A percentile compares a stretch with the other conserved stretches of the same genome.
Evolutionary conservation across 768 basidiomycete species (phyloP).

Genomic region (Lepiota brunneoincarnata): DNA sequence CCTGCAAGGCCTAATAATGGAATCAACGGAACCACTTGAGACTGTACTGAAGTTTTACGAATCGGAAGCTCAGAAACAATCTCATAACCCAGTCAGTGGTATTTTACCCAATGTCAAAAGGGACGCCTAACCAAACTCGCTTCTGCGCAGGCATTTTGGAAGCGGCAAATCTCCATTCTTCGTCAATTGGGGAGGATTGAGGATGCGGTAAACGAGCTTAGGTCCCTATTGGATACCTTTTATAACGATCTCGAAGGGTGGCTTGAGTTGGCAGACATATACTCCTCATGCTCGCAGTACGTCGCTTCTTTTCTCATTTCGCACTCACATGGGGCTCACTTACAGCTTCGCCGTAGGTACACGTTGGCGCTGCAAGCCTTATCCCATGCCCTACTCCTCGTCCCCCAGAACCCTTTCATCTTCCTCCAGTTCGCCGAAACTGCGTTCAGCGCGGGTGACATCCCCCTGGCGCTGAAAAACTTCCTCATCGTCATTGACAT

Average conservation of each 20-base stretch:
- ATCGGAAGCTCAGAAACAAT: conserved; percentile 58
- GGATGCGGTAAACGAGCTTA: conserved; percentile 68
- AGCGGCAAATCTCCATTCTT: conserved; percentile 76
- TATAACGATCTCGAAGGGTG: conserved; percentile 88
- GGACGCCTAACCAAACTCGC: neutral
- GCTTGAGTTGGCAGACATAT: conserved; percentile 82
- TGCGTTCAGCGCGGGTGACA: conserved; percentile 75
- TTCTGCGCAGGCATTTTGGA: conserved; percentile 60
- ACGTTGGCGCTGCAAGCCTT: conserved; percentile 68
- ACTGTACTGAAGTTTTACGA: conserved; percentile 64
- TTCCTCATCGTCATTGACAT: conserved; percentile 81
- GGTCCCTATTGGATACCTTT: conserved; percentile 76
- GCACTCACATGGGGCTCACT: neutral
- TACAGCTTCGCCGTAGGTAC: conserved; percentile 47
- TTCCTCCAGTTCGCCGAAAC: conserved; percentile 86
- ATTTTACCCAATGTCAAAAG: neutral
- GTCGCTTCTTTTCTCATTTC: conserved; percentile 22
- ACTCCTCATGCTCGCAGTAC: conserved; percentile 72
- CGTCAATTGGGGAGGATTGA: conserved; percentile 60
- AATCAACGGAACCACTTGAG: conserved; percentile 57
- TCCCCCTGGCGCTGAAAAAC: conserved; percentile 74
- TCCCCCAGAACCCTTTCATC: conserved; percentile 85
- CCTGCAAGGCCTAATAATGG: conserved; percentile 76
- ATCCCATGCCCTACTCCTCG: conserved; percentile 77
- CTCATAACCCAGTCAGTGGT: conserved; percentile 65